phyloP scores from a whole-genome alignment of 805 yeast species.

The Candida boidinii region DNA sequence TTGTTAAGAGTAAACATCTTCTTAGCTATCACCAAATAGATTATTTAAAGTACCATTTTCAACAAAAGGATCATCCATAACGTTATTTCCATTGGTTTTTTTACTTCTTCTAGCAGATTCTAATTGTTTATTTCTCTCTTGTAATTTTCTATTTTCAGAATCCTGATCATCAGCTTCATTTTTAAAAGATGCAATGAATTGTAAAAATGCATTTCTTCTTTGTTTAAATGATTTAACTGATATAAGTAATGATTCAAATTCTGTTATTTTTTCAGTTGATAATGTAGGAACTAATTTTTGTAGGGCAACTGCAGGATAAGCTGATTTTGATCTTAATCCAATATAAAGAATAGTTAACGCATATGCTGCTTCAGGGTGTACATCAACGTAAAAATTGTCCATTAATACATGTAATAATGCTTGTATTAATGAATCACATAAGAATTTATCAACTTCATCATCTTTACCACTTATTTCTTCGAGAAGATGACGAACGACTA shows the following conservation, averaged over 20 bases:
- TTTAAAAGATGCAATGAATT: slow-evolving; percentile 53
- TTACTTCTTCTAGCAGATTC: slow-evolving; percentile 42
- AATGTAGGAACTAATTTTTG: slow-evolving; percentile 46
- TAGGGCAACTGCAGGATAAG: slow-evolving; percentile 57
- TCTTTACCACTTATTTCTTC: slow-evolving; percentile 61
- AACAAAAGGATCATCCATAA: slow-evolving; percentile 63
- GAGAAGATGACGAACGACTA: slow-evolving; percentile 68
- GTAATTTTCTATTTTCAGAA: slow-evolving; percentile 29
- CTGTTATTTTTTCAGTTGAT: slow-evolving; percentile 45
- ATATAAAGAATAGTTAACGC: slow-evolving; percentile 76
- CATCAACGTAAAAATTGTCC: slow-evolving; percentile 75
- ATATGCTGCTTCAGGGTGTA: slow-evolving; percentile 87
- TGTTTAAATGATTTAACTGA: slow-evolving; percentile 65
- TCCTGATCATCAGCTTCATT: slow-evolving; percentile 26
- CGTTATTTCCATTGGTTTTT: slow-evolving; percentile 30
- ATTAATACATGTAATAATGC: slow-evolving; percentile 58
- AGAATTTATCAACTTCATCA: slow-evolving; percentile 64
- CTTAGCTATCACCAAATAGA: slow-evolving; percentile 42
- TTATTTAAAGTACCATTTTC: slow-evolving; percentile 62
- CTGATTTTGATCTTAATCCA: slow-evolving; percentile 59
- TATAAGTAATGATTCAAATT: slow-evolving; percentile 55
- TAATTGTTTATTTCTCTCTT: slow-evolving; percentile 42
- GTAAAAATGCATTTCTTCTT: slow-evolving; percentile 72
- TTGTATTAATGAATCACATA: slow-evolving; percentile 59
- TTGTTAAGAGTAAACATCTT: too few species aligned